These are phyloP conservation scores for Penicillium sumatraense DNA, from an alignment of 2,329 filamentous ascomycete species.

Conservation along the genomic window DNA sequence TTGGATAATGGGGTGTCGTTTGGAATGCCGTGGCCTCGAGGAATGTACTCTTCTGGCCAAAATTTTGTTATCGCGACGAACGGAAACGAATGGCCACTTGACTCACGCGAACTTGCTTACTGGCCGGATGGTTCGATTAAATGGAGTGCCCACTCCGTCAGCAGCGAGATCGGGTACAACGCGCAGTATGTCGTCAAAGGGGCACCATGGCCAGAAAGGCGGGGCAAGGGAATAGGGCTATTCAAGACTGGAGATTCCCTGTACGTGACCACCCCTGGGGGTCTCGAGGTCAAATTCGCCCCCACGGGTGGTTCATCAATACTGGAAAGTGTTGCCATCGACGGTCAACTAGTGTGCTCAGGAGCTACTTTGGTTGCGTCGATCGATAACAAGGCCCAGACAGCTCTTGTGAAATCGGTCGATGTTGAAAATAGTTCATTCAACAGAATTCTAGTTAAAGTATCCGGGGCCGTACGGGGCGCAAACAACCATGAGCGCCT, in stretches of 20 bases:
- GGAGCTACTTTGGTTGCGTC: conserved; percentile 14
- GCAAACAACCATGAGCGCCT: conserved; percentile 5
- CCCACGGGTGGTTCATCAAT: conserved; percentile 6
- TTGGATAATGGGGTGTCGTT: conserved; percentile 17
- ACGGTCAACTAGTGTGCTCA: conserved; percentile 11
- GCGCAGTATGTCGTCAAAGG: conserved; percentile 11
- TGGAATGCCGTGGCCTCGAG: conserved; percentile 19
- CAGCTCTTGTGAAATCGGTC: conserved; percentile 6
- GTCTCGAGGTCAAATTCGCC: conserved; percentile 9
- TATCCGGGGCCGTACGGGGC: conserved; percentile 10
- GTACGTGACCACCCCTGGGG: conserved; percentile 2
- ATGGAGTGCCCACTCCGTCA: conserved; percentile 22
- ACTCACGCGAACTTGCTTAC: conserved; percentile 19
- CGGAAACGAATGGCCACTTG: conserved; percentile 9
- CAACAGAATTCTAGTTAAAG: conserved; percentile 13
- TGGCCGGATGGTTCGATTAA: conserved; percentile 21
- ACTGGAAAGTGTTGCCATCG: conserved; percentile 8
- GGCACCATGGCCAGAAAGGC: neutral
- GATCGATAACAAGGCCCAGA: conserved; percentile 11
- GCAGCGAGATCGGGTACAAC: conserved; percentile 9
- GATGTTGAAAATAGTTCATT: conserved; percentile 15
- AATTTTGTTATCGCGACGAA: conserved; percentile 14
- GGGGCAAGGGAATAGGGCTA: neutral
- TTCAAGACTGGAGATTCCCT: neutral
- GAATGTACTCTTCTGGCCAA: conserved; percentile 12